Conservation (phyloP, 2,329 filamentous ascomycete species). For the Diplodia scrobiculata region DNA sequence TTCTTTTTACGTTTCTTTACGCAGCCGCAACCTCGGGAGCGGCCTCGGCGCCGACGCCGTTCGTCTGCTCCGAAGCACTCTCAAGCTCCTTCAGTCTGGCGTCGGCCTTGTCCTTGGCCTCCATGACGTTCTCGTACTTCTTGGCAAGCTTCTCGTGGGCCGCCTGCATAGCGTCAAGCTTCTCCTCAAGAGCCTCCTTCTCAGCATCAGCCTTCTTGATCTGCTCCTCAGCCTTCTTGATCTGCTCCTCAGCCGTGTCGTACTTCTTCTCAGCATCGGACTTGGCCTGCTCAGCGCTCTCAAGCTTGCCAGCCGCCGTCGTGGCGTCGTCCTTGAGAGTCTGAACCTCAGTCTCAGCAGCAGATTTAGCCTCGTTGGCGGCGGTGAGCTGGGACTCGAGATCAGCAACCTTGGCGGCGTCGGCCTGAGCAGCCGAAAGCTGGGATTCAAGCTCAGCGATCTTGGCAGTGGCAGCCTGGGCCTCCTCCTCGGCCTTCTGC, state of each 20-base stretch:
- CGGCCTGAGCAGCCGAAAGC: constrained; percentile 30
- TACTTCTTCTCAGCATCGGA: constrained; percentile 14
- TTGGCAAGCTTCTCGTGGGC: constrained; percentile 36
- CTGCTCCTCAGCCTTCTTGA: constrained; percentile 34
- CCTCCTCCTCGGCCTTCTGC: constrained; percentile 29
- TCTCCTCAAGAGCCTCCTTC: constrained; percentile 31
- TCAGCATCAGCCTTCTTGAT: constrained; percentile 35
- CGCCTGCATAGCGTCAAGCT: constrained; percentile 29
- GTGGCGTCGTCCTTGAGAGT: constrained; percentile 17
- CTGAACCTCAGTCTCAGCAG: constrained; percentile 10
- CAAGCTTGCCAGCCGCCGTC: not conserved
- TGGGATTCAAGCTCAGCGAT: constrained; percentile 35
- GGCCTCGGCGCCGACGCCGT: constrained; percentile 5
- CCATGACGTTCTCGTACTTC: constrained; percentile 34
- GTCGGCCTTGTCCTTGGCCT: constrained; percentile 32
- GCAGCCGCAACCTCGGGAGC: constrained; percentile 3
- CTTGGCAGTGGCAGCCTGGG: constrained; percentile 35
- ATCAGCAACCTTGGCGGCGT: constrained; percentile 30
- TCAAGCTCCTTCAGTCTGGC: constrained; percentile 16
- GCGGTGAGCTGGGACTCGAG: constrained; percentile 22
- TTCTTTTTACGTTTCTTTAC: not conserved
- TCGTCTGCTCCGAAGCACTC: constrained; percentile 19
- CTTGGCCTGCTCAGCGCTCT: constrained; percentile 19
- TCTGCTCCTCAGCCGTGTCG: constrained; percentile 32
- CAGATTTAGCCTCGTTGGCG: constrained; percentile 11